phyloP scores from a whole-genome alignment of 75 land plant genomes.

The Chamaecyparis obtusa region DNA sequence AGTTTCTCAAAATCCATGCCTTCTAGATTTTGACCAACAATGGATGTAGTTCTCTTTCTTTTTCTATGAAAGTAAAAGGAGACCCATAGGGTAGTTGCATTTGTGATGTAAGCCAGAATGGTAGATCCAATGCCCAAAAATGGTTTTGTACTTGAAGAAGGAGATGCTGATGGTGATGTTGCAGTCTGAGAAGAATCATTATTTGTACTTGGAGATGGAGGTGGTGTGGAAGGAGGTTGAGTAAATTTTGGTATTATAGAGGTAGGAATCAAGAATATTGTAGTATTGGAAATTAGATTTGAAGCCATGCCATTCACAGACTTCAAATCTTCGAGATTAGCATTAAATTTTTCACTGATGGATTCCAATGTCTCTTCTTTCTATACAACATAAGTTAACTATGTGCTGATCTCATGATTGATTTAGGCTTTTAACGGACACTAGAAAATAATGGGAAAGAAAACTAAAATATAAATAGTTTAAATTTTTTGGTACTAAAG shows the following conservation, averaged over 20 bases:
- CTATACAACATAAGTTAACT: constrained; percentile 50
- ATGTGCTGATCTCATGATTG: constrained; percentile 18
- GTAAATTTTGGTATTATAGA: constrained; percentile 13
- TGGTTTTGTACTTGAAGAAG: no score
- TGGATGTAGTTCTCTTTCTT: no score
- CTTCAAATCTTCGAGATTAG: constrained; percentile 16
- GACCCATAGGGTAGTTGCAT: no score
- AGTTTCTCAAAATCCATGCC: no score
- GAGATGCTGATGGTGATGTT: no score
- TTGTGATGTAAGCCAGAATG: no score
- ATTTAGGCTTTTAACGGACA: constrained; percentile 43
- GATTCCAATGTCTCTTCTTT: constrained; percentile 12
- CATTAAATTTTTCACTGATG: constrained; percentile 19
- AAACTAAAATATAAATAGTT: constrained; percentile 18
- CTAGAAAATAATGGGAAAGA: constrained; percentile 48
- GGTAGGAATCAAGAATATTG: constrained; percentile 40
- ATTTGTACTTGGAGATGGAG: no score
- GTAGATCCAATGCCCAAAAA: no score
- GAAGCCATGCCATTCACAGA: constrained; percentile 16
- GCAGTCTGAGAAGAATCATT: neutral
- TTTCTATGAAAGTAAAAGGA: no score
- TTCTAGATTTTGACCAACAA: no score
- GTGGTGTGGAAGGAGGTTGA: no score
- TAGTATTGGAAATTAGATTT: neutral
- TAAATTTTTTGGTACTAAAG: constrained; percentile 25